A percentile compares a stretch with the other conserved stretches of the same genome.
Conservation (phyloP, 2,329 filamentous ascomycete species). For the Verticillium zaregamsianum region DNA sequence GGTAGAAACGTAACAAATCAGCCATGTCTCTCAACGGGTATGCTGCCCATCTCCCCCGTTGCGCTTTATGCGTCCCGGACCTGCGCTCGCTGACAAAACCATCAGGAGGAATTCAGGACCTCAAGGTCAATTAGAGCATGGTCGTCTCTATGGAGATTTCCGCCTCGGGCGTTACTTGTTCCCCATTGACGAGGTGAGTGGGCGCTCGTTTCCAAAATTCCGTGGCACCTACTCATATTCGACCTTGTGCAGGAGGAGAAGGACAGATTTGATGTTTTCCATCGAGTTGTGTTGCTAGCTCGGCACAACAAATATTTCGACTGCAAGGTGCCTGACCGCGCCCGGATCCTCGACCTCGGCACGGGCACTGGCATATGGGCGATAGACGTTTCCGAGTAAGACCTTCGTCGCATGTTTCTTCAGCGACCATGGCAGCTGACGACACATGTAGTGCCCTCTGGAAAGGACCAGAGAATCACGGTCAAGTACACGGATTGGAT, state of each 20-base stretch:
- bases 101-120: neutral
- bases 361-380: slow-evolving; percentile 91
- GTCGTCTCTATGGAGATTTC: slow-evolving; percentile 65
- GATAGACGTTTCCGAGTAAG: slow-evolving; percentile 77
- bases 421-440: neutral
- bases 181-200: slow-evolving; percentile 68
- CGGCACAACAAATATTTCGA: slow-evolving; percentile 38
- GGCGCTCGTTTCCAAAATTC: neutral
- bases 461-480: slow-evolving; percentile 11
- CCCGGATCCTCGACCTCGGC: slow-evolving; percentile 62
- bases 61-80: neutral
- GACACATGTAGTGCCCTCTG: slow-evolving; percentile 4
- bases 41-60: neutral
- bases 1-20: slow-evolving; percentile 14
- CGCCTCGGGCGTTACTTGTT: slow-evolving; percentile 68
- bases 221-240: neutral
- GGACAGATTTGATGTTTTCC: slow-evolving; percentile 76
- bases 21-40: slow-evolving; percentile 27
- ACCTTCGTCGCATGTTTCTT: slow-evolving; percentile 1
- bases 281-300: slow-evolving; percentile 69
- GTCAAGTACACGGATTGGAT: slow-evolving; percentile 33
- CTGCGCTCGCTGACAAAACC: neutral
- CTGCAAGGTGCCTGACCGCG: slow-evolving; percentile 13
- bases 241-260: slow-evolving; percentile 55
- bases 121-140: slow-evolving; percentile 53